Evolutionary conservation across 306 rosid species (phyloP).

Genomic region (Fragaria nilgerrensis): DNA sequence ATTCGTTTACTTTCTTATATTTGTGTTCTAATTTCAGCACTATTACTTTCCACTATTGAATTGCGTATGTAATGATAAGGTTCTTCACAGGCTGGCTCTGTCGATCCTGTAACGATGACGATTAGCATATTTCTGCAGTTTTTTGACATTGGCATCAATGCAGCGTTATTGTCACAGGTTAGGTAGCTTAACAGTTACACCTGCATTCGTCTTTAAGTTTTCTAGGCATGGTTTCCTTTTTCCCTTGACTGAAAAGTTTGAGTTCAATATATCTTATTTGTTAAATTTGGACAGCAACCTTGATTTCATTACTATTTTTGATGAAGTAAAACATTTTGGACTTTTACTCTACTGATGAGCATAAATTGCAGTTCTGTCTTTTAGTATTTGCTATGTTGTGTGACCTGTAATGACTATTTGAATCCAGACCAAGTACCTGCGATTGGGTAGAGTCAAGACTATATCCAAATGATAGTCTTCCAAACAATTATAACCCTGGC

Average conservation of each 20-base stretch:
- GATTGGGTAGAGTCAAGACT: neutral
- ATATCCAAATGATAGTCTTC: neutral
- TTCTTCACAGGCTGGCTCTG: constrained; percentile 84
- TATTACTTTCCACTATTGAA: constrained; percentile 8
- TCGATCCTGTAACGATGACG: constrained; percentile 90
- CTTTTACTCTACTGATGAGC: neutral
- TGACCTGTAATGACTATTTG: neutral
- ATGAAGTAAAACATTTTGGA: neutral
- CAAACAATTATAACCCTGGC: neutral
- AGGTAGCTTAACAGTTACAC: constrained; percentile 19
- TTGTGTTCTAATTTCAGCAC: neutral
- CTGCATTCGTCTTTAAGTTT: neutral
- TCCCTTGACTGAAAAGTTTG: neutral
- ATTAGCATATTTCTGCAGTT: constrained; percentile 87
- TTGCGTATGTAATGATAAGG: constrained; percentile 13
- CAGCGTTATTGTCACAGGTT: constrained; percentile 93
- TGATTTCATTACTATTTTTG: constrained; percentile 1
- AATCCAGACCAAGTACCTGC: neutral
- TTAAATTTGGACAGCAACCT: neutral
- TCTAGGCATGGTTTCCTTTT: neutral
- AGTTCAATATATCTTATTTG: neutral
- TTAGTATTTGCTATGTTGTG: neutral
- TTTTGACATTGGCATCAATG: constrained; percentile 95
- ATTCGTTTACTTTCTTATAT: neutral
- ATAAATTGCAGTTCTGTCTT: neutral